A percentile compares a stretch with the other conserved stretches of the same genome.
Evolutionary conservation across 106 monocot genomes (phyloP).

Genomic region (Phalaenopsis aphrodite): DNA sequence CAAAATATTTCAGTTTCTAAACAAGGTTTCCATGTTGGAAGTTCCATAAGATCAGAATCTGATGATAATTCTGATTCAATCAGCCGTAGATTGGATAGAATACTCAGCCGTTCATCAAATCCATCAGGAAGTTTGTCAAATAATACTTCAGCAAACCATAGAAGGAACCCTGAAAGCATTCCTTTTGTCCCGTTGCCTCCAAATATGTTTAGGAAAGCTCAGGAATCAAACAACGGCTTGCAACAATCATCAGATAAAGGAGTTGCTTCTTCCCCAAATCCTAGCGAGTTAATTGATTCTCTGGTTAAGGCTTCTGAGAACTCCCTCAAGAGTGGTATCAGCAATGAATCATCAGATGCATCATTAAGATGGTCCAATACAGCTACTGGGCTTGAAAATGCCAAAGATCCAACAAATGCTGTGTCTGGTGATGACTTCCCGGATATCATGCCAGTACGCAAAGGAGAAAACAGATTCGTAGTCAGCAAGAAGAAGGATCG

Average conservation of each 20-base stretch:
- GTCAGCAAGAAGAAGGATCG: slow-evolving; percentile 75
- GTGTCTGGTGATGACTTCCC: slow-evolving; percentile 53
- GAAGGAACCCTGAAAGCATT: slow-evolving; percentile 35
- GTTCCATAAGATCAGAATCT: slow-evolving; percentile 11
- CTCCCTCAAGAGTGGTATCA: slow-evolving; percentile 7
- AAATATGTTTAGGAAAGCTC: slow-evolving; percentile 42
- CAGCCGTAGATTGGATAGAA: slow-evolving; percentile 63
- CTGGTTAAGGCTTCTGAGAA: neutral
- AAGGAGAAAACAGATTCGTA: slow-evolving; percentile 79
- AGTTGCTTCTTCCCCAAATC: slow-evolving; percentile 4
- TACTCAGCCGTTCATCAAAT: slow-evolving; percentile 50
- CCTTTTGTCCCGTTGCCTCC: slow-evolving; percentile 78
- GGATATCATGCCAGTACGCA: slow-evolving; percentile 89
- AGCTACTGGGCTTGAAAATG: slow-evolving; percentile 21
- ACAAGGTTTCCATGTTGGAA: slow-evolving; percentile 15
- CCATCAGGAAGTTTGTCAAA: slow-evolving; percentile 13
- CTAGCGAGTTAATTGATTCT: slow-evolving; percentile 7
- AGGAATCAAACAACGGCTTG: slow-evolving; percentile 11
- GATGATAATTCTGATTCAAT: slow-evolving; percentile 31
- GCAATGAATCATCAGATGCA: slow-evolving; percentile 17
- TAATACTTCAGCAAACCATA: slow-evolving; percentile 14
- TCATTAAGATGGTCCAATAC: slow-evolving; percentile 31
- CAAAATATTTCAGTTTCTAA: slow-evolving; percentile 8
- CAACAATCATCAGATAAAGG: slow-evolving; percentile 14
- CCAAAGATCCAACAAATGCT: slow-evolving; percentile 14